A percentile compares a stretch with the other conserved stretches of the same genome.
These are phyloP conservation scores for Immersiporthe knoxdaviesiana DNA, from an alignment of 2,329 filamentous ascomycete species.

Conservation along the genomic window DNA sequence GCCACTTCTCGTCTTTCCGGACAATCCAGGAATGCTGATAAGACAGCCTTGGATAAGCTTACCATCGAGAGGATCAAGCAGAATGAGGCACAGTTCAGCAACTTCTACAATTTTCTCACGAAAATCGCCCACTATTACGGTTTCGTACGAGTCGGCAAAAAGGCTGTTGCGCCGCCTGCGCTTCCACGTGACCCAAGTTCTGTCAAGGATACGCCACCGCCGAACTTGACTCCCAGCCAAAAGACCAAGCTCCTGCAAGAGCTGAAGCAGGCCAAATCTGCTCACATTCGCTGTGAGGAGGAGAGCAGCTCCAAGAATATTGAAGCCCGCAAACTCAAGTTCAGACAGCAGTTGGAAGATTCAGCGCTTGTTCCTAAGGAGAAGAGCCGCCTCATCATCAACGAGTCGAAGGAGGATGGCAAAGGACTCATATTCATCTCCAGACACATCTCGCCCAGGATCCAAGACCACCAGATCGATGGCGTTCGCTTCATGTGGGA, in stretches of 20 bases:
- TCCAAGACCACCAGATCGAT: constrained; percentile 80
- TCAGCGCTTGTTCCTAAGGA: constrained; percentile 49
- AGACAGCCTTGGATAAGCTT: background rate
- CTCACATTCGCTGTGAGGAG: constrained; percentile 60
- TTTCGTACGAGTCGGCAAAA: constrained; percentile 25
- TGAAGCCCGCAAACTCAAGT: constrained; percentile 52
- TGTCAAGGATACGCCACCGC: constrained; percentile 47
- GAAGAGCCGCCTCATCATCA: constrained; percentile 63
- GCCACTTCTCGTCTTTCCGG: background rate
- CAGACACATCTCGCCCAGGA: constrained; percentile 61
- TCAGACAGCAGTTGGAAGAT: constrained; percentile 50
- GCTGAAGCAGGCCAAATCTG: constrained; percentile 52
- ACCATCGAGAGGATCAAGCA: background rate
- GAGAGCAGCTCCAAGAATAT: constrained; percentile 51
- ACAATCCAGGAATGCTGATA: background rate
- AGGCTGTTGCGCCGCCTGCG: constrained; percentile 31
- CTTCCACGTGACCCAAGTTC: constrained; percentile 34
- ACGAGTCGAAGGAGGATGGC: constrained; percentile 64
- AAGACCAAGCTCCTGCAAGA: constrained; percentile 44
- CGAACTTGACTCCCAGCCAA: constrained; percentile 44
- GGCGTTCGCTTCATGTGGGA: constrained; percentile 91
- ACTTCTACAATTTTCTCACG: background rate
- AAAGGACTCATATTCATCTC: constrained; percentile 68
- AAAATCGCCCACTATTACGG: background rate
- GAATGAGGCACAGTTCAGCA: background rate